Evolutionary conservation across 495 filamentous ascomycete species (phyloP), one percentile per base, ranked within the genome.

Genomic region (Lasiosphaeria miniovina): DNA sequence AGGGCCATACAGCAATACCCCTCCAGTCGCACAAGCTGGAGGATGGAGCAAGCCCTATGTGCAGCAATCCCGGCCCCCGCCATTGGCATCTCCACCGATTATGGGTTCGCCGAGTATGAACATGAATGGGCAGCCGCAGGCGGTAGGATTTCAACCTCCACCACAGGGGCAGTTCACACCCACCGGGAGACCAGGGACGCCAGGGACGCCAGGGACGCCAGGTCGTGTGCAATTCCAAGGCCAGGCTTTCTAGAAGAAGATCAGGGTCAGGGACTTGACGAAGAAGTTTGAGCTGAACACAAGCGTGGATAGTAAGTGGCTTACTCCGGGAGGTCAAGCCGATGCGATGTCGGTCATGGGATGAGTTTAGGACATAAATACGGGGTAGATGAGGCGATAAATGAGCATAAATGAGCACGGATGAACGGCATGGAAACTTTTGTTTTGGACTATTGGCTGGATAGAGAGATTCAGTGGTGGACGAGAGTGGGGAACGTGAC

Each of bases 191-290:
- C 41, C 63, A 43, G 46, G 66, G 61, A 65, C 68, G 62, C 50
- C 68, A 34, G 48, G 66, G 61, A 65, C 68, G 62, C 50, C 68
- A 34, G 48, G 68, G 49, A 68, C 75, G 54, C 61, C 75, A 50
- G 62, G 69, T 8, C 57, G 60, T 10, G 62, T 69, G 68, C 58
- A 61, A 60, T 68, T 68, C 36, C 74, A 79, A 14, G 74, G 74
- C 24, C 74, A 78, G 34, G 74, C 71, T 45, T 78, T 78, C 38
- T 77, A 71, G 59, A 49, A 40, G 31, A 54, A 49, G 34, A 60
- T 54, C 59, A 57, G 17, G 45, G 67, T 67, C 49, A 53, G 9
- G 24, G 60, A 67, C 32, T 33, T 67, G 51, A 63, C n/a, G 34
- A 63, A 10, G 46, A 54, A 36, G 4, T 67, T 67, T 45, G 66